Evolutionary conservation across 371 early-diverging fungal genomes (phyloP), one percentile per base, ranked within the genome.

Genomic region (Capillidium rhysosporum): DNA sequence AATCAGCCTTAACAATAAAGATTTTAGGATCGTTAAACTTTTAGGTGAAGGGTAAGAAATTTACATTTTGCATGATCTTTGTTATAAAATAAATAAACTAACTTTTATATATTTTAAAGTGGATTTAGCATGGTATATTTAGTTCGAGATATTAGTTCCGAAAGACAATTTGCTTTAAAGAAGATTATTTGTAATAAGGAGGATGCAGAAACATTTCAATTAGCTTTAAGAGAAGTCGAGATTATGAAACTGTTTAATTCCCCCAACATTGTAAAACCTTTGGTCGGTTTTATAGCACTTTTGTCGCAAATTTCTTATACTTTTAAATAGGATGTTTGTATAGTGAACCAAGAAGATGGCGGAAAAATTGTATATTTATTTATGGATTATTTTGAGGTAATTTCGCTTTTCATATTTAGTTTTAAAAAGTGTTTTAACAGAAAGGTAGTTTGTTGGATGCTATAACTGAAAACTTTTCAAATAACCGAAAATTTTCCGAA

Each of bases 61-160:
- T 31, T 29, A 23, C 10, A 5, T 43, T n/a, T n/a, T n/a, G n/a
- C n/a, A n/a, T n/a, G n/a, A n/a, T n/a, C n/a, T n/a, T n/a, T n/a
- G n/a, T n/a, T n/a, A n/a, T n/a, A 40, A 30, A 30, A 29, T 52
- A 16, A 4, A 51, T 28, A 28, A 0, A 3, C 20, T n/a, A n/a
- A n/a, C n/a, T n/a, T n/a, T n/a, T n/a, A n/a, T 28, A 51, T 25
- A 12, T 40, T 34, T 56, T 25, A 28, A 59, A 80, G 86, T 41
- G 86, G 83, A 2, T 86, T 83, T 63, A 76, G 81, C 25, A 71
- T 72, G 48, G 86, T 86, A 10, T 75, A 78, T 52, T 62, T 86
- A n/a, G 80, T 78, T 2, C 64, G 77, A 55, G 79, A 80, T 58
- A 63, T 68, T 1, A 66, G 64, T 23, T 65, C 70, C 8, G 71